phyloP scores from a whole-genome alignment of 2,329 filamentous ascomycete species.

The Ophiostoma sp. region DNA sequence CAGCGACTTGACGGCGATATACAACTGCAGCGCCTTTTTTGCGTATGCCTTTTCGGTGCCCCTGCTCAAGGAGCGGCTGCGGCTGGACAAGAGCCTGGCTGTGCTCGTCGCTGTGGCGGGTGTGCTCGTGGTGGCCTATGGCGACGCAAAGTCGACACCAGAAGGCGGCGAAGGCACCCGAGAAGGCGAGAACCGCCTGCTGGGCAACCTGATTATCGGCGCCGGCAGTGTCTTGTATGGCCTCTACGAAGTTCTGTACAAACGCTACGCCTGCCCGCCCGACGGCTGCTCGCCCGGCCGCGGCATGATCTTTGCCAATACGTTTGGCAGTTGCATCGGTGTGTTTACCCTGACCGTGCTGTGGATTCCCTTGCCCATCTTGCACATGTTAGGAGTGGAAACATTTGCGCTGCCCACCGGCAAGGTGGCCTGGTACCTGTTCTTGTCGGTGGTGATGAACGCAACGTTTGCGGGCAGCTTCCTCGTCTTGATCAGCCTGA shows the following conservation, averaged over 20 bases:
- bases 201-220: slow-evolving; percentile 91
- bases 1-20: slow-evolving; percentile 93
- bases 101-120: slow-evolving; percentile 85
- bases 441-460: slow-evolving; percentile 80
- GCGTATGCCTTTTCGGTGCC: slow-evolving; percentile 96
- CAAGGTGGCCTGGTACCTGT: slow-evolving; percentile 74
- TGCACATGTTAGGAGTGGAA: slow-evolving; percentile 79
- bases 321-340: slow-evolving; percentile 85
- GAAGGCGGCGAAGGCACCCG: slow-evolving; percentile 33
- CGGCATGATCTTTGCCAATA: slow-evolving; percentile 95
- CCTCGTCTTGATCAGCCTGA: slow-evolving; percentile 87
- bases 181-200: slow-evolving; percentile 59
- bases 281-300: slow-evolving; percentile 81
- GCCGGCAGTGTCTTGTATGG: slow-evolving; percentile 90
- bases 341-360: slow-evolving; percentile 81
- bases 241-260: slow-evolving; percentile 96
- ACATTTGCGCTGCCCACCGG: slow-evolving; percentile 78
- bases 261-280: slow-evolving; percentile 87
- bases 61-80: slow-evolving; percentile 79
- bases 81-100: slow-evolving; percentile 80
- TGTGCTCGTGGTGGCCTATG: slow-evolving; percentile 94
- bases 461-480: slow-evolving; percentile 91
- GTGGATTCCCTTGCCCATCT: slow-evolving; percentile 85
- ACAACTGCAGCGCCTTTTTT: slow-evolving; percentile 99
- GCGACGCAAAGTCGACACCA: slow-evolving; percentile 59